These are phyloP conservation scores for Pyrenochaeta sp. DNA, from an alignment of 2,329 filamentous ascomycete species.

Conservation along the genomic window DNA sequence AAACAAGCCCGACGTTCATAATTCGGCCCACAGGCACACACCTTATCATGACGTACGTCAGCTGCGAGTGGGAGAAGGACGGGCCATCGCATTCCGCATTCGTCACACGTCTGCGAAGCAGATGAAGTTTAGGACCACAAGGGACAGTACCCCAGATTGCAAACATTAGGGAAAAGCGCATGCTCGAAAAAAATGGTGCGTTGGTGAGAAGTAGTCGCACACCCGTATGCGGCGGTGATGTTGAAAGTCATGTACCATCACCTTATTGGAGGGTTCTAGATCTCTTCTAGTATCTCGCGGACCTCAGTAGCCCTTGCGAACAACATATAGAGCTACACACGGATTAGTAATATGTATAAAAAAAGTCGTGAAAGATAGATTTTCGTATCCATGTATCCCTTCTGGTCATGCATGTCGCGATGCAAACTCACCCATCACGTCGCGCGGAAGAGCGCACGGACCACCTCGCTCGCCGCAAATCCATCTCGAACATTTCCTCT, in stretches of 20 bases:
- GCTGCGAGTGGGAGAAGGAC: not conserved
- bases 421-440: conserved; percentile 13
- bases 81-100: not conserved
- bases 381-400: no score
- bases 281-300: no score
- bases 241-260: no score
- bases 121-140: not conserved
- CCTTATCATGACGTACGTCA: not conserved
- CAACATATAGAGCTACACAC: no score
- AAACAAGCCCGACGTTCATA: not conserved
- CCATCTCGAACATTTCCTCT: conserved; percentile 18
- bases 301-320: no score
- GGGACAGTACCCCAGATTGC: not conserved
- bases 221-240: not conserved
- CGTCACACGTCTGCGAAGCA: not conserved
- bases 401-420: no score
- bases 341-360: no score
- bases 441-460: conserved; percentile 24
- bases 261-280: no score
- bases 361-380: no score
- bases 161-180: no score
- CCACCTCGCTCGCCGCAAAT: conserved; percentile 15
- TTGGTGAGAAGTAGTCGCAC: not conserved
- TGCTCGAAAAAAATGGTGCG: not conserved
- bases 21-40: not conserved